Evolutionary conservation across 495 filamentous ascomycete genomes (phyloP).

Genomic region (Hypoxylon fragiforme): DNA sequence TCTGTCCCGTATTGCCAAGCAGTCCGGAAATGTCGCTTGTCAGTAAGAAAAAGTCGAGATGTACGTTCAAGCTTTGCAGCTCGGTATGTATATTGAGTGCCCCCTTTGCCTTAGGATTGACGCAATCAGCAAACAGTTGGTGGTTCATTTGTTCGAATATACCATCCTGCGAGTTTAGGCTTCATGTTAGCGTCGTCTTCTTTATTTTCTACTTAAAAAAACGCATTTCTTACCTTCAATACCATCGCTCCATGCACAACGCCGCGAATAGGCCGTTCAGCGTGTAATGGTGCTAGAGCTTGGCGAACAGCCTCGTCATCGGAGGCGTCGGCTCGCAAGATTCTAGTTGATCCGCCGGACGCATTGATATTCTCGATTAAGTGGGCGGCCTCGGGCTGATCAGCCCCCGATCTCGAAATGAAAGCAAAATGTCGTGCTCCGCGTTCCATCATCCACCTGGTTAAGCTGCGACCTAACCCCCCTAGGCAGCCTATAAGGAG

Average conservation of each 20-base stretch:
- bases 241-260: conserved; percentile 48
- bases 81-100: conserved; percentile 43
- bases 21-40: conserved; percentile 51
- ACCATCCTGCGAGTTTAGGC: conserved; percentile 18
- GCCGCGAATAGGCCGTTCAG: conserved; percentile 37
- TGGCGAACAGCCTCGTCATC: conserved; percentile 19
- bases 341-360: conserved; percentile 30
- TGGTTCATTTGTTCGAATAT: conserved; percentile 31
- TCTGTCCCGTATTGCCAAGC: conserved; percentile 57
- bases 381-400: conserved; percentile 24
- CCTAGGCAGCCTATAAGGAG: conserved; percentile 59
- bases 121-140: conserved; percentile 17
- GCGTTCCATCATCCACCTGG: conserved; percentile 51
- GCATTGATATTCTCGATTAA: conserved; percentile 28
- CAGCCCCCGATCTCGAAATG: conserved; percentile 53
- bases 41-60: conserved; percentile 64
- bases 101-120: conserved; percentile 50
- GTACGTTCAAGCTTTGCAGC: conserved; percentile 32
- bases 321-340: conserved; percentile 39
- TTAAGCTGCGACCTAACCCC: conserved; percentile 57
- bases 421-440: conserved; percentile 58
- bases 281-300: conserved; percentile 20
- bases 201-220: no score
- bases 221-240: conserved; percentile 38
- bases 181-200: no score